Evolutionary conservation across 768 basidiomycete genomes (phyloP).

Genomic region (Rhodosporidiobolus odoratus): DNA sequence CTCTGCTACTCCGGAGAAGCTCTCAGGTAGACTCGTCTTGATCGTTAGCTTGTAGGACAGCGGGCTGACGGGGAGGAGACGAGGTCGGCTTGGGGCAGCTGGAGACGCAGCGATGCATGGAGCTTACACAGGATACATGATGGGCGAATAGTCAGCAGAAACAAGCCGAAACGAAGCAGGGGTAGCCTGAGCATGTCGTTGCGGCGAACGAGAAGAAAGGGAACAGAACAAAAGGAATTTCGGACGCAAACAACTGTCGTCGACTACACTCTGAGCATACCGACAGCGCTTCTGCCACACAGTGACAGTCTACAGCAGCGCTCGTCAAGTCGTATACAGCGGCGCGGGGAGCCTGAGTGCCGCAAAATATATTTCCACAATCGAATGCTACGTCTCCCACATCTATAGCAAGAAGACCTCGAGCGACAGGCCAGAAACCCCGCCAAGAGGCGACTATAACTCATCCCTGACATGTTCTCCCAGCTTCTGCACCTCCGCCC

Average conservation of each 20-base stretch:
- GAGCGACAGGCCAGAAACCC: no score
- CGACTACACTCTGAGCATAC: no score
- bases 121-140: neutral
- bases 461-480: constrained; percentile 6
- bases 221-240: no score
- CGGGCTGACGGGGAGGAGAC: neutral
- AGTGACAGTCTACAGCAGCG: no score
- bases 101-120: neutral
- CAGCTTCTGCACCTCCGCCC: neutral
- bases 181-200: neutral
- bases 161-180: neutral
- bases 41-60: neutral
- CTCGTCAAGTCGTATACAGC: no score
- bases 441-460: no score
- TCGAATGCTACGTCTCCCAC: no score
- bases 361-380: no score
- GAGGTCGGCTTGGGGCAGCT: neutral
- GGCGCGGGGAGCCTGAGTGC: no score
- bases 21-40: neutral
- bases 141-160: neutral
- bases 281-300: no score
- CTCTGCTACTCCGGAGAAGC: constrained; percentile 8
- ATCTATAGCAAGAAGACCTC: neutral
- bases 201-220: neutral
- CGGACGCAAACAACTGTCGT: no score